phyloP scores from a whole-genome alignment of 441 rosid species.

The Adansonia grandidieri region DNA sequence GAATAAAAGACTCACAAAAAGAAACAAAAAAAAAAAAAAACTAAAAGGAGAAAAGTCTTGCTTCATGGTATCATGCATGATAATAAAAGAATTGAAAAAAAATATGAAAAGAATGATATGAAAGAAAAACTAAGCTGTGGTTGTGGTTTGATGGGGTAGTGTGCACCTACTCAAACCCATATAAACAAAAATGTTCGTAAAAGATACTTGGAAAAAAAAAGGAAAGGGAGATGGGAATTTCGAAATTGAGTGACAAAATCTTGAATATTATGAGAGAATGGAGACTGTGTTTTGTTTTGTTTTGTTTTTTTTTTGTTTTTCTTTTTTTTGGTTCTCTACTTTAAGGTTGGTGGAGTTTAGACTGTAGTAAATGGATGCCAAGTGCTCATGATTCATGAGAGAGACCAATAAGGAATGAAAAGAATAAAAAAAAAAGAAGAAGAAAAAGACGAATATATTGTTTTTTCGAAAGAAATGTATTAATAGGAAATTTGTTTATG shows the following conservation, averaged over 20 bases:
- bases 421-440: background rate
- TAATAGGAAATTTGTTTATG: too few species aligned
- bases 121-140: background rate
- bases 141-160: background rate
- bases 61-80: too few species aligned
- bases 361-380: constrained; percentile 37
- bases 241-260: constrained; percentile 55
- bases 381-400: constrained; percentile 35
- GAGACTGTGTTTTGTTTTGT: constrained; percentile 7
- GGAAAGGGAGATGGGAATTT: constrained; percentile 20
- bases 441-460: constrained; percentile 6
- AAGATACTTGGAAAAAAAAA: background rate
- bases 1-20: too few species aligned
- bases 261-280: constrained; percentile 36
- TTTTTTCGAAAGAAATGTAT: constrained; percentile 46
- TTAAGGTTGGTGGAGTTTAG: constrained; percentile 43
- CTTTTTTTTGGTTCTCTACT: constrained; percentile 33
- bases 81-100: background rate
- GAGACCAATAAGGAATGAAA: background rate
- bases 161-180: constrained; percentile 11
- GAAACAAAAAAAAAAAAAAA: too few species aligned
- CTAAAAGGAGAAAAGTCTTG: too few species aligned
- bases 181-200: too few species aligned
- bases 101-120: constrained; percentile 4
- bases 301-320: too few species aligned